Percentiles rank a stretch among this genome's conserved stretches.
phyloP scores from a whole-genome alignment of 805 yeast species.

The Candida nemodendra region DNA sequence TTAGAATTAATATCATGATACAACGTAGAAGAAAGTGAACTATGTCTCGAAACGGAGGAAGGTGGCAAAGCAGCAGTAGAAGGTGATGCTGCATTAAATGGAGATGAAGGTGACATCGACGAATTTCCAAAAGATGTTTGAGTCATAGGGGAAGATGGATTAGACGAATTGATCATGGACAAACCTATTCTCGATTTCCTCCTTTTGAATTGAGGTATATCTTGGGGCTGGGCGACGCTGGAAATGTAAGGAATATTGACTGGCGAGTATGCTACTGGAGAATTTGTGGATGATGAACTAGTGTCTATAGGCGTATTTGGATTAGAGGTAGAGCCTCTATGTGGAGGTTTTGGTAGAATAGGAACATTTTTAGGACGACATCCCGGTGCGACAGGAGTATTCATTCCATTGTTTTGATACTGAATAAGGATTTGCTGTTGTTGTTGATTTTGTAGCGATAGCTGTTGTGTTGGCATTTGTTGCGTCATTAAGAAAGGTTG shows the following conservation, averaged over 20 bases:
- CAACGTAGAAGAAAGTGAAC: conserved; percentile 26
- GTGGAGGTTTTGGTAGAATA: conserved; percentile 33
- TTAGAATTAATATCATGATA: conserved; percentile 24
- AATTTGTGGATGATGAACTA: conserved; percentile 18
- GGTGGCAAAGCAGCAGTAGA: conserved; percentile 19
- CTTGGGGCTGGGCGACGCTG: conserved; percentile 27
- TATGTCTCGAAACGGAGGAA: conserved; percentile 24
- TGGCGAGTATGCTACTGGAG: conserved; percentile 18
- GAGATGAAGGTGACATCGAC: conserved; percentile 19
- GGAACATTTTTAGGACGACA: conserved; percentile 32
- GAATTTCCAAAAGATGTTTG: conserved; percentile 4
- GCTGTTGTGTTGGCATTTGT: conserved; percentile 6
- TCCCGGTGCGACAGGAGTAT: background rate
- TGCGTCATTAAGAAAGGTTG: conserved; percentile 10
- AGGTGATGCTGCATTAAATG: conserved; percentile 15
- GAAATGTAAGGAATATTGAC: conserved; percentile 5
- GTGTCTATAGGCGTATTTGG: conserved; percentile 25
- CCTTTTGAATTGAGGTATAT: conserved; percentile 32
- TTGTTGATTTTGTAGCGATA: conserved; percentile 4
- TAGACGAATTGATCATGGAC: conserved; percentile 15
- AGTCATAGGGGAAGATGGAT: conserved; percentile 29
- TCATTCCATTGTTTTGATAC: conserved; percentile 5
- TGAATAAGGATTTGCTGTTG: conserved; percentile 5
- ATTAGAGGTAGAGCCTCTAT: conserved; percentile 7
- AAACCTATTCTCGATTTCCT: conserved; percentile 27